Base-by-base conservation (phyloP, 352 stramenopile species). In the Pythium dissimile region DNA sequence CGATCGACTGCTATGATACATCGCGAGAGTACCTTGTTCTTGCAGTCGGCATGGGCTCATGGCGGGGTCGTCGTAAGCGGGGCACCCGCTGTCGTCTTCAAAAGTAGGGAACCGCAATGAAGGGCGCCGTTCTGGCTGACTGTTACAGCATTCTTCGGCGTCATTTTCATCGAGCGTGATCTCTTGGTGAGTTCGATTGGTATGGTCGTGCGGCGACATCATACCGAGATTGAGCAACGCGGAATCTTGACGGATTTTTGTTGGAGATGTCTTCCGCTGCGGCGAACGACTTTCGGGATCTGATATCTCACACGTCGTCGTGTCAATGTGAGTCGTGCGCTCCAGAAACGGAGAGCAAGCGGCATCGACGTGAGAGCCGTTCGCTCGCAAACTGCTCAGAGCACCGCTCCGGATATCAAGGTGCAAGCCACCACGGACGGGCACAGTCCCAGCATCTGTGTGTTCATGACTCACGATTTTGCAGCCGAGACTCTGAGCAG, bases 31-130 rank as follows among this genome's bases (percentile, higher is more conserved):
- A n/a, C n/a, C n/a, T n/a, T n/a, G n/a, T n/a, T n/a, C n/a, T n/a
- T n/a, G n/a, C n/a, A n/a, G n/a, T n/a, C n/a, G n/a, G n/a, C n/a
- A n/a, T n/a, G n/a, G n/a, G 18, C 18, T 12, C 7, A 49, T 18
- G 6, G 7, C 20, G 9, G 27, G 50, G 39, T 86, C 73, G 38
- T 88, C 78, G 57, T 86, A 89, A 0, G 75, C 79, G 54, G 74
- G 76, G 49, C 75, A 89, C 3, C 66, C 77, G 5, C 67, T 46
- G 10, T 87, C 75, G 37, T 89, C 76, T 73, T 86, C 78, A 27
- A 84, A 81, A 5, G 65, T 84, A 26, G 71, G 72, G 31, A 83
- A 74, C 2, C 55, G 55, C 3, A 59, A 27, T 16, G 44, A 60
- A 20, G 7, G 24, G 27, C 21, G 55, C 20, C 16, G 18, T 7